Conservation (phyloP, 2,329 filamentous ascomycete genomes). For the Waltergamsia citrina region DNA sequence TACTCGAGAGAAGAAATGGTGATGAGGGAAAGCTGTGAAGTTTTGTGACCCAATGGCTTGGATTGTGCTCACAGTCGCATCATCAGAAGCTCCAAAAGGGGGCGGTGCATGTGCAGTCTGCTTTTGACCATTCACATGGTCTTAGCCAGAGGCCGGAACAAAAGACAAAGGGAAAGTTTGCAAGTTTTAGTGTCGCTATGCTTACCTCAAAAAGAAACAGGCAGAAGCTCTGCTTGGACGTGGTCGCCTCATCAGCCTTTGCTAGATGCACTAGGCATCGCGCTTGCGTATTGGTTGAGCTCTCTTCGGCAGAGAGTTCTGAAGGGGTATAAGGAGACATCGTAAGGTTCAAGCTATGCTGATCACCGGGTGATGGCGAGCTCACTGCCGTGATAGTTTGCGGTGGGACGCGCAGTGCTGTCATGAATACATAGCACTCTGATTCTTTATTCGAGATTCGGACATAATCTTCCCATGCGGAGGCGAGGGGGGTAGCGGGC, state of each 20-base stretch:
- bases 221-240: conserved; percentile 30
- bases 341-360: conserved; percentile 16
- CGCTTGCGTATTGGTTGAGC: conserved; percentile 27
- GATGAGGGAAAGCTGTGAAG: conserved; percentile 42
- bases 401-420: conserved; percentile 34
- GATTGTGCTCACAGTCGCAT: background rate
- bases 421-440: conserved; percentile 24
- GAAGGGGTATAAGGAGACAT: conserved; percentile 27
- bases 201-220: conserved; percentile 44
- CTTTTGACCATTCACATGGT: conserved; percentile 28
- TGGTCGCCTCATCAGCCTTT: conserved; percentile 13
- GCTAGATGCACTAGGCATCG: conserved; percentile 34
- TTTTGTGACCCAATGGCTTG: conserved; percentile 27
- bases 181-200: background rate
- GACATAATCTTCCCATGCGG: conserved; percentile 41
- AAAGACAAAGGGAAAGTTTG: background rate
- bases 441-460: conserved; percentile 25
- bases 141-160: conserved; percentile 9
- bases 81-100: background rate
- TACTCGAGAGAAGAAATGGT: conserved; percentile 48
- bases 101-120: background rate
- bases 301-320: conserved; percentile 20
- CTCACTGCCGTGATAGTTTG: too few relatives aligned
- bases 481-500: conserved; percentile 29
- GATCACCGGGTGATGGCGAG: conserved; percentile 20